Conservation (phyloP, 1,139 yeast species). For the Taphrina betulina region DNA sequence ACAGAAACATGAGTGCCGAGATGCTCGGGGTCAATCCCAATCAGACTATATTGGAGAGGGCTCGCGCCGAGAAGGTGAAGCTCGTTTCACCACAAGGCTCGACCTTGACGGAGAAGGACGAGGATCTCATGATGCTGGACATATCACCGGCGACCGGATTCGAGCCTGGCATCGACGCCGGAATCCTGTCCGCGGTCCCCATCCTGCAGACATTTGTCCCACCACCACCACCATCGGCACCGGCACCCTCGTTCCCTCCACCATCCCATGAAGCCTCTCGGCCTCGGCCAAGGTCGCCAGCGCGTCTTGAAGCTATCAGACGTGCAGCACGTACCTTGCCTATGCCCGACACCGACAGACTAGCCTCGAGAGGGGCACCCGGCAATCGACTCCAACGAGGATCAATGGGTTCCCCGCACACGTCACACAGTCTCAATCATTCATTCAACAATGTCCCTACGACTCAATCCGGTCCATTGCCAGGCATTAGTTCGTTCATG, state of each 20-base stretch:
- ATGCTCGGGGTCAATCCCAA: slow-evolving; percentile 1
- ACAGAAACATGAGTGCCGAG: slow-evolving; percentile 4
- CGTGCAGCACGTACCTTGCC: not conserved
- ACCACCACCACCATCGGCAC: not conserved
- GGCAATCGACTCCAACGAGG: not conserved
- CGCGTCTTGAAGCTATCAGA: not conserved
- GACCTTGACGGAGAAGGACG: slow-evolving; percentile 14
- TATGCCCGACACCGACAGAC: not conserved
- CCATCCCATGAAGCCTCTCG: not conserved
- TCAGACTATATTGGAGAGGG: not conserved
- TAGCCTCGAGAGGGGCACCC: too few species aligned
- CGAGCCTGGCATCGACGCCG: not conserved
- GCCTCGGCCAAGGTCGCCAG: too few species aligned
- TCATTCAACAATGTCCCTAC: not conserved
- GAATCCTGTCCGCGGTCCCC: slow-evolving; percentile 8
- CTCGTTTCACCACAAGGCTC: slow-evolving; percentile 3
- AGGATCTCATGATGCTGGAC: slow-evolving; percentile 17
- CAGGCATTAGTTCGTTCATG: not conserved
- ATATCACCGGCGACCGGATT: not conserved
- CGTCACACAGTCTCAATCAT: not conserved
- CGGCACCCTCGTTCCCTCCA: not conserved
- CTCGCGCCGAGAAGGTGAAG: not conserved
- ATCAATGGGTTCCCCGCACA: not conserved
- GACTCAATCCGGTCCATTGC: not conserved
- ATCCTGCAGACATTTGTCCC: not conserved